Evolutionary conservation across 2,329 filamentous ascomycete genomes (phyloP), one percentile per base, ranked within the genome.

Genomic region (Cladosporium colombiae): DNA sequence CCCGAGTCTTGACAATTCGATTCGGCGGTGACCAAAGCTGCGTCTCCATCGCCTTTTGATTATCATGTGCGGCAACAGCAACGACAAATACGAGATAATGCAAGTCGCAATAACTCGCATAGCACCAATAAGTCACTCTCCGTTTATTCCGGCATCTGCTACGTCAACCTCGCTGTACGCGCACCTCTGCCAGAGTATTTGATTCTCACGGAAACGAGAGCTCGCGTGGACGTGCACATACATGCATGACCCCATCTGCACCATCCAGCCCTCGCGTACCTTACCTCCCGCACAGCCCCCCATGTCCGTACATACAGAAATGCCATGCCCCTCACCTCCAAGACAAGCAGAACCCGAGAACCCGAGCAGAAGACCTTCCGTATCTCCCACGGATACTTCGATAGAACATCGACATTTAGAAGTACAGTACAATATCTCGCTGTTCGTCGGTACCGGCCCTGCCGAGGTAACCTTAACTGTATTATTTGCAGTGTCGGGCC

Each of bases 361-460:
- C 49, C 52, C 52, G 52, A 55, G 52, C 52, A 31, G 25, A 55
- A 31, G 25, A 55, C 52, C 52, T 55, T 55, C 29, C 52, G 29
- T 18, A 55, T 55, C n/a, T 4, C n/a, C 29, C 52, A 55, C 52
- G 52, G 52, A 55, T 16, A 55, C 27, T 55, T 55, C 52, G 18
- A 55, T 21, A 33, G 21, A 13, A 11, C 27, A 18, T 21, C 52
- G 21, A 18, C 8, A 55, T 55, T 31, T 13, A 55, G 52, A 53
- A 21, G 23, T n/a, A n/a, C 27, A n/a, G n/a, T n/a, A n/a, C n/a
- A n/a, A n/a, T n/a, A n/a, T n/a, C n/a, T n/a, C n/a, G n/a, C n/a
- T n/a, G n/a, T n/a, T n/a, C n/a, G n/a, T n/a, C n/a, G n/a, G 23
- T n/a, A n/a, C 27, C 27, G 52, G 29, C 6, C 18, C 7, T 46